A percentile compares a stretch with the other conserved stretches of the same genome.
Evolutionary conservation across 108 stramenopile species (phyloP).

Genomic region (Parietichytrium sp.): DNA sequence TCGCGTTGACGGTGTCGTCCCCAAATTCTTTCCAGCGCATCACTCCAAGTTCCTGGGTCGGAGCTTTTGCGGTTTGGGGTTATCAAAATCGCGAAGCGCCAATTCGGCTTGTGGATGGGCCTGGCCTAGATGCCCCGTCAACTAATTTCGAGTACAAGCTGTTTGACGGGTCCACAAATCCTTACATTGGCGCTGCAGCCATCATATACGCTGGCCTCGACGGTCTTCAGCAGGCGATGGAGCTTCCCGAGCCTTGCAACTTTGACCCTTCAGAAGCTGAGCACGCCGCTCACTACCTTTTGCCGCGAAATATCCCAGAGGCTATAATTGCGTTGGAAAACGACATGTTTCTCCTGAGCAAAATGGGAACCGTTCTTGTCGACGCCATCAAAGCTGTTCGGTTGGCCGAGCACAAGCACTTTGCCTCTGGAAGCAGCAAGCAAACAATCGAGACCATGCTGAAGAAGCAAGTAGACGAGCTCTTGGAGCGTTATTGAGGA

Average conservation of each 20-base stretch:
- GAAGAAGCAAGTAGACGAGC: no score
- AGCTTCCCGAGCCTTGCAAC: neutral
- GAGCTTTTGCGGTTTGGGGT: neutral
- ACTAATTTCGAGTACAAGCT: neutral
- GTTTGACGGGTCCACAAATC: neutral
- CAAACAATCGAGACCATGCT: no score
- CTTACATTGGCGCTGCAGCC: conserved; percentile 2
- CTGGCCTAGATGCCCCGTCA: neutral
- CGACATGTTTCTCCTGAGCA: neutral
- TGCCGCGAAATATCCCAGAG: neutral
- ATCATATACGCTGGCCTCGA: conserved; percentile 5
- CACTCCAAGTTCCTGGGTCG: neutral
- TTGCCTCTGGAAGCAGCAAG: no score
- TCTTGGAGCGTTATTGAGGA: no score
- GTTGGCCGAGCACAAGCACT: neutral
- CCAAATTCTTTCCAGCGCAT: neutral
- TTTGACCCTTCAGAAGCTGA: neutral
- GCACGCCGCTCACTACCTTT: no score
- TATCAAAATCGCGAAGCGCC: conserved; percentile 1
- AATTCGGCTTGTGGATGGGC: neutral
- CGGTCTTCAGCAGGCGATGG: neutral
- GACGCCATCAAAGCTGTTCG: neutral
- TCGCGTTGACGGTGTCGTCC: neutral
- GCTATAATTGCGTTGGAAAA: neutral
- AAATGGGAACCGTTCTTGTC: neutral